Evolutionary conservation across 2,329 filamentous ascomycete genomes (phyloP), one percentile per base, ranked within the genome.

Genomic region (Tolypocladium tundrense): DNA sequence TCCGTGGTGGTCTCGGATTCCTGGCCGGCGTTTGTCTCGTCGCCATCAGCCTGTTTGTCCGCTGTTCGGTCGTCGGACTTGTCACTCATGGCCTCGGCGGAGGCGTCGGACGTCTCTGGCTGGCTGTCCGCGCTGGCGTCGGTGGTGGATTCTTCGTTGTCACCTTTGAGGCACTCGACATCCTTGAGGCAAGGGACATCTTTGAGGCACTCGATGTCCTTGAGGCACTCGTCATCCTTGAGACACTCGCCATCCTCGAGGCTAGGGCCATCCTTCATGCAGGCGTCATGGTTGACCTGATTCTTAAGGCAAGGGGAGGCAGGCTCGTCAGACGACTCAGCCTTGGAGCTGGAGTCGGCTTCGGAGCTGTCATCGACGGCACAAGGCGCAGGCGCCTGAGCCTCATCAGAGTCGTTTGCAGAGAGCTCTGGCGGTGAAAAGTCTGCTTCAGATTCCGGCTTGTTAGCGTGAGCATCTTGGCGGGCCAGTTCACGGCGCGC

Each of bases 151-250:
- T 50, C 41, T 40, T 45, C 24, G 13, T 41, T 37, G 33, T 6
- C 31, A 19, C 27, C 2, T 31, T 54, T 27, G 27, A 57, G 37
- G 9, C 58, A 57, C 6, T n/a, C 5, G 4, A n/a, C 24, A 8
- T 53, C 2, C 11, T 54, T 33, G n/a, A 57, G 42, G 13, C 55
- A 55, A 1, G 37, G 6, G 8, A 27, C 4, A 2, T 59, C 40
- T 24, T 60, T 60, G 33, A 58, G 53, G n/a, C 56, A 58, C 35
- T n/a, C 24, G 19, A n/a, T 4, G 10, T 52, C 3, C 24, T 54
- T 53, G n/a, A 57, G 37, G 13, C 55, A 55, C 2, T 42, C 9
- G 7, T n/a, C 2, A 2, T 59, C 3, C 24, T 54, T 53, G 37
- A 55, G 39, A 19, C 57, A 58, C 5, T 35, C 6, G 5, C 24